Evolutionary conservation across 2,329 filamentous ascomycete genomes (phyloP).

Genomic region (Leptographium flavum): DNA sequence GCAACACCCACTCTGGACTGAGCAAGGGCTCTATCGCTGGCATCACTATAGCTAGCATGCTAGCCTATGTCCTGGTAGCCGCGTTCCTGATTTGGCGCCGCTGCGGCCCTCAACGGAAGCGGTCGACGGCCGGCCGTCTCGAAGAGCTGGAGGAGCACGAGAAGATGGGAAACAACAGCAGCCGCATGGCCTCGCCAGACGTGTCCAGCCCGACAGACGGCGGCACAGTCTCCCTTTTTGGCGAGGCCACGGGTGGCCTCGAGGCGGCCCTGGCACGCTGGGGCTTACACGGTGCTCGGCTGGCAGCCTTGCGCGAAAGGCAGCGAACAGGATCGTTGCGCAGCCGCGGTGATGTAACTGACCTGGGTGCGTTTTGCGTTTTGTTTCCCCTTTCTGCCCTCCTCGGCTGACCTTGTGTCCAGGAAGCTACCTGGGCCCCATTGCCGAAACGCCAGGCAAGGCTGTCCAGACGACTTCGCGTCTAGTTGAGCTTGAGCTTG

Average conservation of each 20-base stretch:
- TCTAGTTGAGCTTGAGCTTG: conserved; percentile 9
- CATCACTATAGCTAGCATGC: conserved; percentile 16
- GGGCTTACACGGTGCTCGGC: conserved; percentile 2
- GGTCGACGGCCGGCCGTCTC: too few relatives aligned
- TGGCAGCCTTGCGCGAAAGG: conserved; percentile 1
- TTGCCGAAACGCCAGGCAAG: background rate
- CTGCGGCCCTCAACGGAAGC: background rate
- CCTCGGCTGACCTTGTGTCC: background rate
- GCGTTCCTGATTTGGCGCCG: conserved; percentile 8
- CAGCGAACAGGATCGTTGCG: background rate
- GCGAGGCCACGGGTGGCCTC: background rate
- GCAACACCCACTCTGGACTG: conserved; percentile 4
- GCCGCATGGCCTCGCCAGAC: background rate
- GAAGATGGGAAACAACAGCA: background rate
- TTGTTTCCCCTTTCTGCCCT: background rate
- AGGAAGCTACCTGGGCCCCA: conserved; percentile 2
- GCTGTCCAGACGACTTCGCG: background rate
- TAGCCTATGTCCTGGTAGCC: conserved; percentile 15
- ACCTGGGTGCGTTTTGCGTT: conserved; percentile 2
- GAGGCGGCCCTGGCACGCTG: conserved; percentile 1
- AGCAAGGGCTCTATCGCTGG: conserved; percentile 21
- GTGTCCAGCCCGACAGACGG: background rate
- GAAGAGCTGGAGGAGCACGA: background rate
- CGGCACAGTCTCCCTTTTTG: conserved; percentile 1
- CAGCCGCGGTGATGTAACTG: background rate